Evolutionary conservation across 805 yeast genomes (phyloP).

Genomic region (Teunomyces stri): DNA sequence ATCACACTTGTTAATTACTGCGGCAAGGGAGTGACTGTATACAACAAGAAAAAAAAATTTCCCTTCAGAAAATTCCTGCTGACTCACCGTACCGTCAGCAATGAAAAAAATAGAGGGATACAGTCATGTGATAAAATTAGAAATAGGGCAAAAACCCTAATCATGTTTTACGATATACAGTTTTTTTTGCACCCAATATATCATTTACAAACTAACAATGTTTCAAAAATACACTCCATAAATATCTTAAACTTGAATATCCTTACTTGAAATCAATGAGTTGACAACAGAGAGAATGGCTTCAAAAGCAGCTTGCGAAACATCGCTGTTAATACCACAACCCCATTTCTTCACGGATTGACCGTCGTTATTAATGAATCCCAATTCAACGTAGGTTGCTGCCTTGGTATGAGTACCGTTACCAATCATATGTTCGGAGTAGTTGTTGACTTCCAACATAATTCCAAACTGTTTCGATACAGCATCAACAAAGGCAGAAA

Average conservation of each 20-base stretch:
- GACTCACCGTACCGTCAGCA: background rate
- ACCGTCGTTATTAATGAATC: slow-evolving; percentile 31
- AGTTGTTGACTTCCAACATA: slow-evolving; percentile 60
- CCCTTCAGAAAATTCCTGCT: background rate
- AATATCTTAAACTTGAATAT: slow-evolving; percentile 21
- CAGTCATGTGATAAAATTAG: background rate
- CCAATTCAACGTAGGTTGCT: slow-evolving; percentile 67
- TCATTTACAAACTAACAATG: background rate
- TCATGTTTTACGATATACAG: too few species aligned
- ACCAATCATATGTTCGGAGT: slow-evolving; percentile 73
- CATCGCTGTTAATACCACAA: slow-evolving; percentile 43
- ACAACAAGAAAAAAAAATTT: background rate
- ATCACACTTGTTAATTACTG: background rate
- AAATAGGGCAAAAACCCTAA: slow-evolving; percentile 7
- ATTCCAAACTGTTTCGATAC: slow-evolving; percentile 50
- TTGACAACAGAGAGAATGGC: slow-evolving; percentile 27
- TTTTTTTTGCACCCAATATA: slow-evolving; percentile 4
- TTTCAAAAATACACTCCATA: background rate
- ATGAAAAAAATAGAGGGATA: background rate
- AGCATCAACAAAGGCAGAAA: slow-evolving; percentile 70
- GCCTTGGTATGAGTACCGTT: slow-evolving; percentile 70
- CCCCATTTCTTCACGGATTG: slow-evolving; percentile 40
- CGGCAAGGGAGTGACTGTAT: slow-evolving; percentile 4
- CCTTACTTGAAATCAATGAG: slow-evolving; percentile 24
- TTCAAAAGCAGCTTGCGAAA: slow-evolving; percentile 39